Conservation (phyloP, 2,329 filamentous ascomycete species). For the Apiospora saccharicola region DNA sequence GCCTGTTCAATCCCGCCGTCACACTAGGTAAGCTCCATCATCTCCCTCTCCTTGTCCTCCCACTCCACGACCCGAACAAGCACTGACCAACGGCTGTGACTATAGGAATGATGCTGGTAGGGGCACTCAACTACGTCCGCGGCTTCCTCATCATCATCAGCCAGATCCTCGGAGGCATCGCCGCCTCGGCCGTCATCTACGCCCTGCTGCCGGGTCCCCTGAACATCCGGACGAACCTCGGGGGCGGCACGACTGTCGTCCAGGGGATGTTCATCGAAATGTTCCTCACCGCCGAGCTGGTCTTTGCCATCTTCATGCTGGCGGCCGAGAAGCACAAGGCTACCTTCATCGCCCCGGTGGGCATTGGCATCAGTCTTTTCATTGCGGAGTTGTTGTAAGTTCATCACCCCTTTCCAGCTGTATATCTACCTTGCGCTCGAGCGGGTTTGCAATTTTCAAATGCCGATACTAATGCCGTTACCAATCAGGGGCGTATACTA, state of each 20-base stretch:
- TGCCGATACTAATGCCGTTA: neutral
- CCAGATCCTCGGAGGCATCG: slow-evolving; percentile 21
- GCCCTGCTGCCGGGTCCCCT: neutral
- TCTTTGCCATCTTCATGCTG: slow-evolving; percentile 24
- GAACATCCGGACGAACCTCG: neutral
- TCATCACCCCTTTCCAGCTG: neutral
- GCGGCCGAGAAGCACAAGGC: slow-evolving; percentile 24
- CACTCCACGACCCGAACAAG: too few species aligned
- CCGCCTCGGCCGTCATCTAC: slow-evolving; percentile 22
- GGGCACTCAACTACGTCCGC: neutral
- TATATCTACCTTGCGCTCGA: too few species aligned
- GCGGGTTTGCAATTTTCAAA: neutral
- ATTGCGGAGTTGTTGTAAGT: slow-evolving; percentile 18
- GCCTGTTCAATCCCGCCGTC: slow-evolving; percentile 24
- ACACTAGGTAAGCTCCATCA: neutral
- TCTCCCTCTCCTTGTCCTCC: neutral
- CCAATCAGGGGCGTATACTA: slow-evolving; percentile 14
- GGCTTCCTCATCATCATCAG: slow-evolving; percentile 5
- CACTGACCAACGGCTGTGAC: neutral
- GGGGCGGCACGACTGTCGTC: slow-evolving; percentile 15
- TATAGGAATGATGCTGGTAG: neutral
- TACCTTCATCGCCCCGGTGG: slow-evolving; percentile 22
- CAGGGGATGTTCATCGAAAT: slow-evolving; percentile 24
- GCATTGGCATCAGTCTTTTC: slow-evolving; percentile 16
- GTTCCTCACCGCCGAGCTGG: slow-evolving; percentile 22